Evolutionary conservation across 805 yeast species (phyloP), one percentile per base, ranked within the genome.

Genomic region (Hanseniaspora pseudoguilliermondii): DNA sequence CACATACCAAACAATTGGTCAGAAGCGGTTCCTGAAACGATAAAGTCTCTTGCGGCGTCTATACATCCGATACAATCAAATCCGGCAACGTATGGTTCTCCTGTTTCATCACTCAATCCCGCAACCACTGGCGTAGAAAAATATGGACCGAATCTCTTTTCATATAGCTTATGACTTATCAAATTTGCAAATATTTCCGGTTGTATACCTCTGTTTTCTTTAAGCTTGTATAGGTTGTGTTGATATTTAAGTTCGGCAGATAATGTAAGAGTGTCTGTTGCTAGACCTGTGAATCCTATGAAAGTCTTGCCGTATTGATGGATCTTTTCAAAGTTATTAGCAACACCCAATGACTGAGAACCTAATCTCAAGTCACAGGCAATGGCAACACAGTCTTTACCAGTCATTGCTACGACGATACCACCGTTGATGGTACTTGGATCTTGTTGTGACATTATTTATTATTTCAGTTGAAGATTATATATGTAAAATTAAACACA

Each of bases 1-100:
- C 98, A 95, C 97, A 93, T 91, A 70, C 99, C 99, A 67, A 84
- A 93, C 57, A 93, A 75, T 73, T 93, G 98, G 66, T 91, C 96
- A n/a, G 88, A 72, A 6, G 97, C 97, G 1, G 98, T 93, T 58
- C 99, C 99, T 59, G 89, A 76, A 18, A 93, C 98, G 35, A 87
- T 87, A 67, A 93, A 93, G 71, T 93, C 98, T 63, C 87, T 80
- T 54, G 97, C 95, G 64, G 78, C 86, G 69, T 93, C 97, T 62
- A 93, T 89, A 73, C 97, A 88, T 15, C 99, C 99, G 66, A 93
- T 93, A 61, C 85, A 79, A 72, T 93, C 99, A 71, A 91, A 91
- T 5, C 96, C 95, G 66, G 97, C 93, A 58, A 93, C 79, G 67
- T 84, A 93, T 49, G 99, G 98, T 69, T 83, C 77, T 54, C 78